phyloP scores from a whole-genome alignment of 2,329 filamentous ascomycete species.

The Cordyceps tenuipes region DNA sequence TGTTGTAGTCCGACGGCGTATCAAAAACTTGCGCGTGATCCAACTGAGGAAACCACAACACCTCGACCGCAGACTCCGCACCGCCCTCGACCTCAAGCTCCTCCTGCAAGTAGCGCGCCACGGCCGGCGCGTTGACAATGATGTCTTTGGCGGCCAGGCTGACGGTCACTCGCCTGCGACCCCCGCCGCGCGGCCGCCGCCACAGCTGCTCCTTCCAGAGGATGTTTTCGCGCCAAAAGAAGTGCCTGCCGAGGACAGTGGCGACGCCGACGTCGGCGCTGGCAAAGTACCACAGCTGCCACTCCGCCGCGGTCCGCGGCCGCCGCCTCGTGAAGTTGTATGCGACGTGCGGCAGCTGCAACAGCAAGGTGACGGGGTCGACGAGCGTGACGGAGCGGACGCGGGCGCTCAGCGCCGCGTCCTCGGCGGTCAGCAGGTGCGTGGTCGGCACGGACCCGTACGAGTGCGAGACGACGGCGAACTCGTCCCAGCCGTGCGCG shows the following conservation, averaged over 20 bases:
- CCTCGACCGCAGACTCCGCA: slow-evolving; percentile 36
- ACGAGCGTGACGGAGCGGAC: slow-evolving; percentile 41
- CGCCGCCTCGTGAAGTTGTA: slow-evolving; percentile 58
- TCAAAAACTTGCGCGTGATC: slow-evolving; percentile 59
- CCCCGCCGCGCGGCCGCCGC: slow-evolving; percentile 11
- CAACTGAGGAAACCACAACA: slow-evolving; percentile 51
- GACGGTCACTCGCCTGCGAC: slow-evolving; percentile 41
- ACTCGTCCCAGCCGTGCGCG: slow-evolving; percentile 46
- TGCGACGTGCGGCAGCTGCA: slow-evolving; percentile 62
- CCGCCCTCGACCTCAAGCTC: slow-evolving; percentile 15
- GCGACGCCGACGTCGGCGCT: slow-evolving; percentile 59
- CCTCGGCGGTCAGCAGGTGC: slow-evolving; percentile 45
- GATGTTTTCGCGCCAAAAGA: slow-evolving; percentile 65
- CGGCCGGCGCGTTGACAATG: slow-evolving; percentile 53
- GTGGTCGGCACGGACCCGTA: slow-evolving; percentile 58
- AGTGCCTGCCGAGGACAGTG: slow-evolving; percentile 54
- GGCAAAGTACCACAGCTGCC: slow-evolving; percentile 63
- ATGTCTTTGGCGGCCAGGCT: slow-evolving; percentile 52
- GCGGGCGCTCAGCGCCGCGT: slow-evolving; percentile 36
- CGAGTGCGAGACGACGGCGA: slow-evolving; percentile 53
- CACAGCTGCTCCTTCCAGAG: slow-evolving; percentile 60
- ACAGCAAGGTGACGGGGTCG: slow-evolving; percentile 57
- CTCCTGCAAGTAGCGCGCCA: slow-evolving; percentile 48
- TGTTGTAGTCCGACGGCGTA: slow-evolving; percentile 19
- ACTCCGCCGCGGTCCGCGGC: slow-evolving; percentile 55